These are phyloP conservation scores for Cutaneotrichosporon mucoides DNA, from an alignment of 1,284 basidiomycete genomes.

Conservation along the genomic window DNA sequence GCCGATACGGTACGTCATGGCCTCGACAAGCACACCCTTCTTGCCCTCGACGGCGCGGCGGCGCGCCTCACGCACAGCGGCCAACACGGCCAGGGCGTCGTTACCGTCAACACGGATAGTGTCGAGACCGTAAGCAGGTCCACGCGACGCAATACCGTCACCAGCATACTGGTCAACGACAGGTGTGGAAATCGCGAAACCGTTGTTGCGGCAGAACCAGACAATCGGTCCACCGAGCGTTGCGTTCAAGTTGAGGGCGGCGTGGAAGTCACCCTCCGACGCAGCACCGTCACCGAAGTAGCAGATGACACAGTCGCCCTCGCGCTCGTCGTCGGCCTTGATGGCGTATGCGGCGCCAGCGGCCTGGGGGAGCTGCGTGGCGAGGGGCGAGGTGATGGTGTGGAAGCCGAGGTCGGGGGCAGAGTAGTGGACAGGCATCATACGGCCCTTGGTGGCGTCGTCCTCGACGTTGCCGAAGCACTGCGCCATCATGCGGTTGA, in stretches of 20 bases:
- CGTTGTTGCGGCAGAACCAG: conserved; percentile 50
- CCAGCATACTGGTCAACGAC: conserved; percentile 83
- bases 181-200: conserved; percentile 90
- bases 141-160: conserved; percentile 87
- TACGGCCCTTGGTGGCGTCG: conserved; percentile 73
- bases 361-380: conserved; percentile 92
- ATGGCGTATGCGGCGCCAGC: conserved; percentile 89
- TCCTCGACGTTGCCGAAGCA: conserved; percentile 83
- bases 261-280: conserved; percentile 57
- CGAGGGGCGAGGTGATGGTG: conserved; percentile 89
- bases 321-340: conserved; percentile 68
- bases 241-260: conserved; percentile 54
- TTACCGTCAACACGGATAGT: conserved; percentile 91
- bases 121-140: conserved; percentile 89
- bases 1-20: conserved; percentile 90
- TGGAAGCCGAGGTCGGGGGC: conserved; percentile 81
- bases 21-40: conserved; percentile 81
- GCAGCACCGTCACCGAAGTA: conserved; percentile 75
- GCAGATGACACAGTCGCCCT: conserved; percentile 76
- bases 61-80: conserved; percentile 75
- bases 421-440: conserved; percentile 89
- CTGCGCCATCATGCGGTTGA: conserved; percentile 74
- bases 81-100: conserved; percentile 80
- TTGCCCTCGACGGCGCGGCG: conserved; percentile 70
- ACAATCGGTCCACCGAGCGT: conserved; percentile 50